Base-by-base conservation (phyloP, 176 grass and related monocot genomes). In the Elymus sibiricus region DNA sequence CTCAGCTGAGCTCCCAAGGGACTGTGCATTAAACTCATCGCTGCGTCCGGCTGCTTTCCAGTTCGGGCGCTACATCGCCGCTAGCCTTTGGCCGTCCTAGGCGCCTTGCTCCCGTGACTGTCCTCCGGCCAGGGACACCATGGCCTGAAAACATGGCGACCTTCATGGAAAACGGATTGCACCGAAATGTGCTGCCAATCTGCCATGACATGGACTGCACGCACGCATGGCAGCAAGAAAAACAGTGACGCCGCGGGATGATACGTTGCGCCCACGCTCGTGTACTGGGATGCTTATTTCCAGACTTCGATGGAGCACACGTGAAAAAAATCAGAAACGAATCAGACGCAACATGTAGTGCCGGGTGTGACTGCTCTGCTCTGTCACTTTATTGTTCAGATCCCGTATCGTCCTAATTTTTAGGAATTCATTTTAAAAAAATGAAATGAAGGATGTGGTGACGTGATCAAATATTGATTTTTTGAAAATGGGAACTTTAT, bases 61-160 rank as follows among this genome's bases (percentile, higher is more conserved):
- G 43, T 91, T 91, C 49, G 43, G 86, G 90, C 81, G 89, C 85
- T 70, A 74, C 82, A 85, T 8, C 37, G 63, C 46, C 29, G 22
- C 5, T 91, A 88, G 85, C 49, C 85, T 70, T 70, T 87, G 47
- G 90, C 85, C 86, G 85, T 21, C 88, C 78, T 90, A 90, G 22
- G 66, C 22, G 22, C n/a, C 58, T 3, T 0, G 0, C 19, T 9
- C 65, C 17, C 72, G 72, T 76, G 72, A 75, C 70, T 13, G n/a
- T 44, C 22, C 5, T 16, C 64, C 64, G 31, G 32, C 40, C 72
- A 43, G 83, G 77, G 82, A 72, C 70, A 82, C 49, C 49, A 5
- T 28, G 63, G 49, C 77, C 89, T 77, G 89, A 28, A 91, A 91
- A 85, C 56, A 73, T 87, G 81, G 84, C 67, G 34, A 56, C 31